phyloP scores from a whole-genome alignment of 1,139 yeast genomes.

The Candida tunisiensis region DNA sequence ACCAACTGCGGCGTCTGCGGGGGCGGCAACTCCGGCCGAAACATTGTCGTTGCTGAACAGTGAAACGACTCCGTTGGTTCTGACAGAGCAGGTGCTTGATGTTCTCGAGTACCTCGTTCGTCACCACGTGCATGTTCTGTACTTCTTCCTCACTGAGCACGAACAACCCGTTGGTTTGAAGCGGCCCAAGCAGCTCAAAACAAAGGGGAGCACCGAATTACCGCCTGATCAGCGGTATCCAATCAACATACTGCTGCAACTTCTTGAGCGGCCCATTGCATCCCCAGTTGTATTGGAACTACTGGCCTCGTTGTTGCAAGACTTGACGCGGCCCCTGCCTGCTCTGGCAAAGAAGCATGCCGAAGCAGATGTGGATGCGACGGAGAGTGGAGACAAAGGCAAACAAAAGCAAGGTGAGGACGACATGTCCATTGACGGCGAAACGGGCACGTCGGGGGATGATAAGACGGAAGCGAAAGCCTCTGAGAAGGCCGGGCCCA shows the following conservation, averaged over 20 bases:
- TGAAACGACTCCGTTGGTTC: conserved; percentile 49
- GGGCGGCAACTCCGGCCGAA: conserved; percentile 5
- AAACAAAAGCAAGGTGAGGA: conserved; percentile 3
- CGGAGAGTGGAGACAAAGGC: conserved; percentile 4
- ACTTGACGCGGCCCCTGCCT: conserved; percentile 58
- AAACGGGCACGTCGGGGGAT: background rate
- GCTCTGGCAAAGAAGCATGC: conserved; percentile 10
- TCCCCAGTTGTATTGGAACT: conserved; percentile 62
- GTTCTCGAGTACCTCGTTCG: conserved; percentile 59
- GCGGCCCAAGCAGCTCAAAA: too few relatives aligned
- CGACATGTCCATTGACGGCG: conserved; percentile 1
- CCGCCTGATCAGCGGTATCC: conserved; percentile 45
- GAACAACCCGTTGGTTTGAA: conserved; percentile 33
- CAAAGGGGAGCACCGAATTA: too few relatives aligned
- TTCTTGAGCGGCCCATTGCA: conserved; percentile 47
- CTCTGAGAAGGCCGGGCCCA: background rate
- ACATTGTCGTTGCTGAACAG: conserved; percentile 20
- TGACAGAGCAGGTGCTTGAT: conserved; percentile 68
- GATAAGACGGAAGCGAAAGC: background rate
- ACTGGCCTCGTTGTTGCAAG: conserved; percentile 57
- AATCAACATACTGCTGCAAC: conserved; percentile 44
- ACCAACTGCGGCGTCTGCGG: conserved; percentile 15
- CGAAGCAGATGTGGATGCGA: conserved; percentile 5
- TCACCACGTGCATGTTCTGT: conserved; percentile 50
- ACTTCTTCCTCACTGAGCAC: conserved; percentile 69